Evolutionary conservation across 345 rosid genomes (phyloP).

Genomic region (Angophora floribunda): DNA sequence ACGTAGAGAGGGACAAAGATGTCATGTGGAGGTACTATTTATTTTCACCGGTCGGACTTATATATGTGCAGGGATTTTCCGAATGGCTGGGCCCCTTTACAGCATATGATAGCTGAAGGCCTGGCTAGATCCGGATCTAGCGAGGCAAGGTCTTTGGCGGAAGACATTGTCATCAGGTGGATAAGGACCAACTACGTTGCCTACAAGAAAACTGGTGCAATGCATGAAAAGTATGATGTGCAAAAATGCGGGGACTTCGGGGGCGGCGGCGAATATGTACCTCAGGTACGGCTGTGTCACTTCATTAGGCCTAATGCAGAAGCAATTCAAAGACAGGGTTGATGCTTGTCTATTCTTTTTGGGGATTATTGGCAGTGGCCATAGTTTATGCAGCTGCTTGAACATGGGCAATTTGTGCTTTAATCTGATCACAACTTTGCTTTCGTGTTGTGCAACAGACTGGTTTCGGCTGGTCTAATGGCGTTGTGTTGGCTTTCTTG

Average conservation of each 20-base stretch:
- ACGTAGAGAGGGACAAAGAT: neutral
- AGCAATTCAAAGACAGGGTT: neutral
- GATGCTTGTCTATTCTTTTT: neutral
- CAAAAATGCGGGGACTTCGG: slow-evolving; percentile 43
- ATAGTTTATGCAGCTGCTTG: neutral
- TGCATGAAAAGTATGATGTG: slow-evolving; percentile 40
- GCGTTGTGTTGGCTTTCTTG: slow-evolving; percentile 72
- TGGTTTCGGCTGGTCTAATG: slow-evolving; percentile 98
- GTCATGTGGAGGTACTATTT: neutral
- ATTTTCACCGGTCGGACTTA: neutral
- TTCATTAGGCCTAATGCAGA: neutral
- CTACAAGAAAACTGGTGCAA: slow-evolving; percentile 25
- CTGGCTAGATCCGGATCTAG: slow-evolving; percentile 35
- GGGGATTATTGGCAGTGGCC: neutral
- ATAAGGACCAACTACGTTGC: slow-evolving; percentile 43
- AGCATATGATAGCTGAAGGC: slow-evolving; percentile 74
- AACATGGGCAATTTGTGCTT: neutral
- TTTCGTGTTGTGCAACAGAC: slow-evolving; percentile 44
- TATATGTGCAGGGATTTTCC: slow-evolving; percentile 74
- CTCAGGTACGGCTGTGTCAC: slow-evolving; percentile 33
- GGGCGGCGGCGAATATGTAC: slow-evolving; percentile 58
- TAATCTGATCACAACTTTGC: neutral
- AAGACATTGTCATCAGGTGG: slow-evolving; percentile 73
- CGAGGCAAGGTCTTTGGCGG: slow-evolving; percentile 57
- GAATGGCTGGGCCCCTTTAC: slow-evolving; percentile 92